Evolutionary conservation across 345 rosid species (phyloP).

Genomic region (Bruguiera sexangula): DNA sequence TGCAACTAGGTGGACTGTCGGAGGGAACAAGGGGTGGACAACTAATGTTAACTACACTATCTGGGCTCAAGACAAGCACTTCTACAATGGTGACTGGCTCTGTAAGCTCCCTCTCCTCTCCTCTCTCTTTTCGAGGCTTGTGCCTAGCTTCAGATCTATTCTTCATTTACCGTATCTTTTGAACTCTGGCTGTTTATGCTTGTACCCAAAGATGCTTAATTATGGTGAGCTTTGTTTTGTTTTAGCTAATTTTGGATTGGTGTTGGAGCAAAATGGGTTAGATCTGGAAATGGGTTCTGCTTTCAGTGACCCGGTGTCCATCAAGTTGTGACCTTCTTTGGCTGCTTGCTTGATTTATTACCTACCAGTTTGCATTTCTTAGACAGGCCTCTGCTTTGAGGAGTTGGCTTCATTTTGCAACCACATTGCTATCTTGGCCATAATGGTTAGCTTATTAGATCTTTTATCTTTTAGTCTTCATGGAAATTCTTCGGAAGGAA

Average conservation of each 20-base stretch:
- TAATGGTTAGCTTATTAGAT: background rate
- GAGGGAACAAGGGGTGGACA: conserved; percentile 60
- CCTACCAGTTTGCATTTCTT: background rate
- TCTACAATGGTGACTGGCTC: conserved; percentile 94
- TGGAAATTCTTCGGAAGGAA: background rate
- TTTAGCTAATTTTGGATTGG: background rate
- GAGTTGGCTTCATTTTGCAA: background rate
- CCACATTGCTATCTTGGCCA: too few relatives aligned
- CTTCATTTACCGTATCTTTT: background rate
- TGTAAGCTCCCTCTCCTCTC: conserved; percentile 44
- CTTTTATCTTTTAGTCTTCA: background rate
- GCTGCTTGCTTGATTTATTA: background rate
- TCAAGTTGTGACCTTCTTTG: conserved; percentile 8
- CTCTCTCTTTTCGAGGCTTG: background rate
- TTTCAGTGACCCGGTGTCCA: conserved; percentile 1
- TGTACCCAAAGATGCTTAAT: background rate
- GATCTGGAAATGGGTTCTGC: conserved; percentile 28
- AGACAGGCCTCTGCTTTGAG: background rate
- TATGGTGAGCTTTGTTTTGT: background rate
- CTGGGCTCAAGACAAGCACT: conserved; percentile 80
- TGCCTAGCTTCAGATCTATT: conserved; percentile 32
- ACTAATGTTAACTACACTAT: conserved; percentile 66
- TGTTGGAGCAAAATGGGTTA: conserved; percentile 14
- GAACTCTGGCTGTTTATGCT: background rate
- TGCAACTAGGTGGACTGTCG: conserved; percentile 65